Base-by-base conservation (phyloP, 192 early-diverging fungal genomes). In the Chytriomyces sp. region DNA sequence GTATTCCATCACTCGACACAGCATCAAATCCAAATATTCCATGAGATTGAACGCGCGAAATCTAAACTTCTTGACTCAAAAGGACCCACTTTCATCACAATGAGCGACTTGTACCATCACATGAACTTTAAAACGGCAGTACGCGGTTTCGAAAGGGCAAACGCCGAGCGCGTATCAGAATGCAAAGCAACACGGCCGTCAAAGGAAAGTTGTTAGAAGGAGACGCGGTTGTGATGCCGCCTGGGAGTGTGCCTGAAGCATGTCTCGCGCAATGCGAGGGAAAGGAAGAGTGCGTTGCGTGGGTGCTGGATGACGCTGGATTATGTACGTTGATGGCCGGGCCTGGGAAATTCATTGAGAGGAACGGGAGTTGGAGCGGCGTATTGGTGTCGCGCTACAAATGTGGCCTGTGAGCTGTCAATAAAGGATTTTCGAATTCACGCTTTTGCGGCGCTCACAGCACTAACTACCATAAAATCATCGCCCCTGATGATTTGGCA, bases 1-100 rank as follows among this genome's bases (percentile, higher is more conserved):
- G 77, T 79, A 4, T 86, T 86, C 73, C 85, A 86, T 73, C 80
- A 82, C 62, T 47, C 86, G 23, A 61, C 65, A 45, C 50, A 75
- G 7, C 23, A 50, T 10, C 74, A 77, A 20, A 78, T 85, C 28
- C 81, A 83, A 53, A 53, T 48, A 23, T 69, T 85, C 6, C 77
- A 80, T 50, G 78, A 77, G 5, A 45, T 64, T 59, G 67, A 80
- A 63, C 18, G 9, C 13, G 10, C 23, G 10, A 7, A 53, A 16
- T 48, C 24, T 11, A 13, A 20, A 47, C 8, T 23, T 20, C 45
- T 11, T 11, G 8, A 11, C 11, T 9, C 26, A n/a, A 2, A 8
- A 2, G 7, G 9, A 62, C n/a, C 61, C 1, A 61, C 53, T 53
- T 26, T 10, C 0, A 44, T 53, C 43, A 45, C 11, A 9, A 68